A percentile compares a stretch with the other conserved stretches of the same genome.
Evolutionary conservation across 768 basidiomycete genomes (phyloP).

Genomic region (Sarcodon sp.): DNA sequence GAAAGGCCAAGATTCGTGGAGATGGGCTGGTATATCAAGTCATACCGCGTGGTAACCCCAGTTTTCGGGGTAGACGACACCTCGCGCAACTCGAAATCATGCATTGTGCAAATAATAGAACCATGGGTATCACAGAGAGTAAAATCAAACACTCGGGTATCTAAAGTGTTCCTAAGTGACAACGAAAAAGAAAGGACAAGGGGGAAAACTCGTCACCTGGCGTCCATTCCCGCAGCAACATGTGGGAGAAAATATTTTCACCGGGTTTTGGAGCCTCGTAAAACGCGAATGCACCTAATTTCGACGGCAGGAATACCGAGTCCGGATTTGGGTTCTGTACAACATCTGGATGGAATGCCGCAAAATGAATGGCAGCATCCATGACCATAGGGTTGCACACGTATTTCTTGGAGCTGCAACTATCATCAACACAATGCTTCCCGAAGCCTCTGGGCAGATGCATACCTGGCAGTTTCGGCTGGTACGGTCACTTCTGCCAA

Average conservation of each 20-base stretch:
- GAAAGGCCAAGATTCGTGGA: no score
- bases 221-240: conserved; percentile 14
- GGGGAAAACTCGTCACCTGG: conserved; percentile 10
- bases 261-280: conserved; percentile 9
- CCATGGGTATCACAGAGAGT: background rate
- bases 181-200: background rate
- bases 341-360: conserved; percentile 17
- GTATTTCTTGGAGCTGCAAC: conserved; percentile 13
- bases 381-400: conserved; percentile 22
- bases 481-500: background rate
- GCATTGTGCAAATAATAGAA: background rate
- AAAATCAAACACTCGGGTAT: background rate
- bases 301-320: conserved; percentile 20
- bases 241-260: conserved; percentile 12
- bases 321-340: conserved; percentile 16
- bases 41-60: background rate
- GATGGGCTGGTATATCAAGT: background rate
- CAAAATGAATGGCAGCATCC: conserved; percentile 22
- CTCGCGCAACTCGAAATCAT: background rate
- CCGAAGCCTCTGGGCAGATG: background rate
- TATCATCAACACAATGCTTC: background rate
- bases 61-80: background rate
- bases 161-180: background rate
- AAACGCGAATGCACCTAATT: conserved; percentile 6
- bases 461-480: background rate